A percentile compares a stretch with the other conserved stretches of the same genome.
Evolutionary conservation across 306 rosid genomes (phyloP).

Genomic region (Gleditsia sinensis): DNA sequence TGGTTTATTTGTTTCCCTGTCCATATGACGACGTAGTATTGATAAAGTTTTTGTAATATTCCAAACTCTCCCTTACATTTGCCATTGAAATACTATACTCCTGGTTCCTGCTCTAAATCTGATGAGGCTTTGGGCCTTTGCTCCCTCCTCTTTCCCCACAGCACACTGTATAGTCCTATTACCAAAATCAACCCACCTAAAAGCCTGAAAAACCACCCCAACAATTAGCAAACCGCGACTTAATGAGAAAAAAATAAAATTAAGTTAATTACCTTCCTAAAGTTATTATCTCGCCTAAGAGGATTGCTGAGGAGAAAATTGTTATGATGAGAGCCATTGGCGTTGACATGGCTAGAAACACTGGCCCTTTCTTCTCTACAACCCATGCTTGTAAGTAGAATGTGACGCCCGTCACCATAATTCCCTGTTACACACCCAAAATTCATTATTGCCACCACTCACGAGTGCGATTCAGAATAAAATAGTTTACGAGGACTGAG

Average conservation of each 20-base stretch:
- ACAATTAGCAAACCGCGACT: no score
- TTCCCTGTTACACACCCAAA: no score
- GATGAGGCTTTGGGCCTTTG: slow-evolving; percentile 18
- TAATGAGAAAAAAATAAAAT: no score
- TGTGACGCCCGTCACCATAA: slow-evolving; percentile 78
- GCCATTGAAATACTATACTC: not conserved
- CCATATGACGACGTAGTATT: not conserved
- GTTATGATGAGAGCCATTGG: slow-evolving; percentile 73
- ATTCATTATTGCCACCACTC: no score
- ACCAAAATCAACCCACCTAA: slow-evolving; percentile 65
- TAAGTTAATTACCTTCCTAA: slow-evolving; percentile 73
- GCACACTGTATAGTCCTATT: slow-evolving; percentile 67
- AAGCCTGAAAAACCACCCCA: no score
- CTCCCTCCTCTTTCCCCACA: slow-evolving; percentile 85
- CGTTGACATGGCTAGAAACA: slow-evolving; percentile 81
- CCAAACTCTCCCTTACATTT: not conserved
- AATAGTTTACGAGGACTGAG: no score
- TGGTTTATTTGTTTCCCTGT: no score
- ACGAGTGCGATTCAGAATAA: no score
- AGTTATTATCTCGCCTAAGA: slow-evolving; percentile 61
- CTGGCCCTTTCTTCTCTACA: slow-evolving; percentile 83
- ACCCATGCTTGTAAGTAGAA: slow-evolving; percentile 85
- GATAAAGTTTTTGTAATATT: not conserved
- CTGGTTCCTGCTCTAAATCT: slow-evolving; percentile 37
- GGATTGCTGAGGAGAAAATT: slow-evolving; percentile 52